phyloP scores from a whole-genome alignment of 106 monocot species.

The Vanilla planifolia region DNA sequence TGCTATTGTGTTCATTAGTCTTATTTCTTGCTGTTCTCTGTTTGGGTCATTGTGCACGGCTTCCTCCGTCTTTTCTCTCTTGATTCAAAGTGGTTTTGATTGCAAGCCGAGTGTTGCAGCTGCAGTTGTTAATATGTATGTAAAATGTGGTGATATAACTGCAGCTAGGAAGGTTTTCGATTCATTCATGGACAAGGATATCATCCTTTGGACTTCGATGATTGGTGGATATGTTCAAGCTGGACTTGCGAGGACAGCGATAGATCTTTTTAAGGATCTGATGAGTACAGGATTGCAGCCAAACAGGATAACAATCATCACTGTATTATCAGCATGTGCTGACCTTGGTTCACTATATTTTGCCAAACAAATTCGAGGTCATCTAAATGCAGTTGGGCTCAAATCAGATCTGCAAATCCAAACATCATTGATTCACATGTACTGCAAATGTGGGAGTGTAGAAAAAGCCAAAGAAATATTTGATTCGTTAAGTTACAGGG shows the following conservation, averaged over 20 bases:
- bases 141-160: constrained; percentile 25
- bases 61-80: constrained; percentile 20
- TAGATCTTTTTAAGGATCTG: constrained; percentile 27
- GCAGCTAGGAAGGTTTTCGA: constrained; percentile 33
- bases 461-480: constrained; percentile 24
- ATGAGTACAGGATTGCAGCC: constrained; percentile 11
- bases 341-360: constrained; percentile 13
- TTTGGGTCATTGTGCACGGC: constrained; percentile 1
- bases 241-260: constrained; percentile 16
- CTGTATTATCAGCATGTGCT: constrained; percentile 32
- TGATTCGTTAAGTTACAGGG: background rate
- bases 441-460: constrained; percentile 26
- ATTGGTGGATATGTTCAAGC: constrained; percentile 30
- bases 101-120: constrained; percentile 1
- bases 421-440: constrained; percentile 29
- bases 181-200: constrained; percentile 19
- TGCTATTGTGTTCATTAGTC: constrained; percentile 16
- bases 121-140: constrained; percentile 28
- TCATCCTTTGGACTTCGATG: constrained; percentile 49
- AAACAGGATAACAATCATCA: constrained; percentile 25
- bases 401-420: constrained; percentile 17
- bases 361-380: constrained; percentile 18
- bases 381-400: constrained; percentile 7
- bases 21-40: constrained; percentile 16
- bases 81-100: constrained; percentile 22